Conservation (phyloP, 2,329 filamentous ascomycete genomes). For the Madurella mycetomatis region DNA sequence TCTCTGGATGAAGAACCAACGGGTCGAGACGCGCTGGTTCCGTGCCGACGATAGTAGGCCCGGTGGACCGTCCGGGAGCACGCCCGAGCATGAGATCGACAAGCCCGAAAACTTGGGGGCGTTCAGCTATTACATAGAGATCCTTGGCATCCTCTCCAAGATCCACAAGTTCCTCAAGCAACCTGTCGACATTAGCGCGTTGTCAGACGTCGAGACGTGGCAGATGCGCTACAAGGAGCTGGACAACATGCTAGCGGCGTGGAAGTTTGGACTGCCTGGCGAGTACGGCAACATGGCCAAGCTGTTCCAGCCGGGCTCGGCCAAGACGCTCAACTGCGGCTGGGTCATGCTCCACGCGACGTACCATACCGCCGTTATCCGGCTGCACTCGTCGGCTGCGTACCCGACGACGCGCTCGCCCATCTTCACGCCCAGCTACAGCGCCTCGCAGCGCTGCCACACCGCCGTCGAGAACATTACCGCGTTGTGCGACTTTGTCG, state of each 20-base stretch:
- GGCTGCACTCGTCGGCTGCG: constrained; percentile 85
- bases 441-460: constrained; percentile 77
- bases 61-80: constrained; percentile 15
- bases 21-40: constrained; percentile 83
- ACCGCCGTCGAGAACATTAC: constrained; percentile 79
- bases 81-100: constrained; percentile 58
- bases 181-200: constrained; percentile 80
- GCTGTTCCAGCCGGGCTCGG: constrained; percentile 64
- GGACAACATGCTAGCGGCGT: constrained; percentile 71
- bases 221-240: constrained; percentile 81
- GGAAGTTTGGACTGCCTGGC: constrained; percentile 77
- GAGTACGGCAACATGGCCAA: constrained; percentile 84
- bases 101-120: constrained; percentile 78
- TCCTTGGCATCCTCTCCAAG: constrained; percentile 78
- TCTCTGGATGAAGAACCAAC: constrained; percentile 75
- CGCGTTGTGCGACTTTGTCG: constrained; percentile 72
- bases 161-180: constrained; percentile 87
- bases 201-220: constrained; percentile 85
- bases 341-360: constrained; percentile 91
- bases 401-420: constrained; percentile 85
- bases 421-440: constrained; percentile 85
- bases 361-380: constrained; percentile 84
- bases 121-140: constrained; percentile 87
- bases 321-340: constrained; percentile 69
- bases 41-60: constrained; percentile 42